phyloP scores from a whole-genome alignment of 2,329 filamentous ascomycete species.

The Hirsutella thompsonii region DNA sequence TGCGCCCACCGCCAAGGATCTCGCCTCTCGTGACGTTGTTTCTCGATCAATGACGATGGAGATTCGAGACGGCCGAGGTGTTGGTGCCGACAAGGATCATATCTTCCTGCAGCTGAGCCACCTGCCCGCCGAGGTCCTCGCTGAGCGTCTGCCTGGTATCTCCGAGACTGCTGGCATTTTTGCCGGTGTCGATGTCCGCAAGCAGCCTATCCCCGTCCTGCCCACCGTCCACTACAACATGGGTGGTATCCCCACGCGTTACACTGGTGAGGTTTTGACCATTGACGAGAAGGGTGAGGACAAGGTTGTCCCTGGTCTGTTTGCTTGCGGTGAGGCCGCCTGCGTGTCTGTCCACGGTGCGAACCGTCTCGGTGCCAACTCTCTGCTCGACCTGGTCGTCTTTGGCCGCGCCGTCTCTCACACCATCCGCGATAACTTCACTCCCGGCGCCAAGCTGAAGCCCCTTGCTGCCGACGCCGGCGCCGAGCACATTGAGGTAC shows the following conservation, averaged over 20 bases:
- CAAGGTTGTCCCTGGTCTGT: slow-evolving; percentile 87
- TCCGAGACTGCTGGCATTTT: slow-evolving; percentile 98
- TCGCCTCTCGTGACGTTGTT: slow-evolving; percentile 91
- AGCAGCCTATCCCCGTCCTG: slow-evolving; percentile 92
- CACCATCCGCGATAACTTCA: slow-evolving; percentile 91
- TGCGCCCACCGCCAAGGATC: slow-evolving; percentile 93
- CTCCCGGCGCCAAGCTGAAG: slow-evolving; percentile 67
- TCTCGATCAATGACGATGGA: slow-evolving; percentile 97
- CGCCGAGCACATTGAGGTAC: slow-evolving; percentile 71
- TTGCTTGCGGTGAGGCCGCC: slow-evolving; percentile 92
- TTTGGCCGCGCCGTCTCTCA: slow-evolving; percentile 96
- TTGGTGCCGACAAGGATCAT: slow-evolving; percentile 94
- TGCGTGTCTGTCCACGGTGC: slow-evolving; percentile 97
- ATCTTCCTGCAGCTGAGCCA: slow-evolving; percentile 97
- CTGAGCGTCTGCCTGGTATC: slow-evolving; percentile 95
- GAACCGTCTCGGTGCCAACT: slow-evolving; percentile 96
- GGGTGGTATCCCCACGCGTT: slow-evolving; percentile 96
- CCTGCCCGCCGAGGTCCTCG: slow-evolving; percentile 79
- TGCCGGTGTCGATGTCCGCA: slow-evolving; percentile 89
- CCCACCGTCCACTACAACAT: slow-evolving; percentile 99
- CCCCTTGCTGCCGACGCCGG: slow-evolving; percentile 75
- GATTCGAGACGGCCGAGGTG: slow-evolving; percentile 93
- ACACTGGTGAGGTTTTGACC: slow-evolving; percentile 91
- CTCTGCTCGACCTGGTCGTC: slow-evolving; percentile 90
- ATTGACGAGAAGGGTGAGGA: slow-evolving; percentile 78